Percentiles rank a stretch among this genome's conserved stretches.
Conservation (phyloP, 2,329 filamentous ascomycete species). For the Torrubiellomyces zombiae region DNA sequence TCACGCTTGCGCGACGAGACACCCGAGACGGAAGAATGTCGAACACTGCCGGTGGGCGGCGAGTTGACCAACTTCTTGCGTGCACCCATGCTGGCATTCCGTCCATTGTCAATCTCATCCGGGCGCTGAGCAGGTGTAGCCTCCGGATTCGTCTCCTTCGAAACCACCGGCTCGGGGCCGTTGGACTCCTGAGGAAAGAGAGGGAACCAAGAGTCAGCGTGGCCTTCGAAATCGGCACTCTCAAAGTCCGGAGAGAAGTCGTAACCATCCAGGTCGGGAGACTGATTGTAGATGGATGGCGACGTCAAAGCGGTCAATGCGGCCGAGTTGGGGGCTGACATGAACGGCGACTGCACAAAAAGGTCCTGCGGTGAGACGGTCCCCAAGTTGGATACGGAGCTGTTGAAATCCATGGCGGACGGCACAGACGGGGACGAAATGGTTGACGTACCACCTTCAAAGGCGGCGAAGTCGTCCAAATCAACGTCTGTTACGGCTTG, state of each 20-base stretch:
- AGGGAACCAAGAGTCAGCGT: constrained; percentile 50
- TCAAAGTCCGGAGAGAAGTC: constrained; percentile 67
- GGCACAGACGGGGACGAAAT: constrained; percentile 37
- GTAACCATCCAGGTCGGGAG: constrained; percentile 57
- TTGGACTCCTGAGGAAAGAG: constrained; percentile 45
- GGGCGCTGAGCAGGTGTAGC: constrained; percentile 25
- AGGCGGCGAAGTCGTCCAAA: constrained; percentile 40
- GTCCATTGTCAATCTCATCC: constrained; percentile 32
- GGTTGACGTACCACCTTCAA: constrained; percentile 33
- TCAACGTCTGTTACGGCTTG: constrained; percentile 31
- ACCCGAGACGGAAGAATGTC: constrained; percentile 54
- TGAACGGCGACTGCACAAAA: constrained; percentile 48
- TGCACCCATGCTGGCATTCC: constrained; percentile 19
- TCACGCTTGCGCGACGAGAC: constrained; percentile 60
- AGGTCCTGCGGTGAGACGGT: constrained; percentile 80
- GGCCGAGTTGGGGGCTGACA: constrained; percentile 66
- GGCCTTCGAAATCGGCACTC: constrained; percentile 34
- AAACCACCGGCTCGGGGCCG: constrained; percentile 9
- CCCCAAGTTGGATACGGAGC: constrained; percentile 37
- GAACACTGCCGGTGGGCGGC: constrained; percentile 24
- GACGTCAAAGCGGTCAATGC: constrained; percentile 75
- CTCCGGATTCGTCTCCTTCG: constrained; percentile 15
- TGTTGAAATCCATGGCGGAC: constrained; percentile 33
- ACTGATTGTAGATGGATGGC: constrained; percentile 62
- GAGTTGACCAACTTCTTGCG: constrained; percentile 31